Evolutionary conservation across 441 rosid species (phyloP).

Genomic region (Melastoma candidum): DNA sequence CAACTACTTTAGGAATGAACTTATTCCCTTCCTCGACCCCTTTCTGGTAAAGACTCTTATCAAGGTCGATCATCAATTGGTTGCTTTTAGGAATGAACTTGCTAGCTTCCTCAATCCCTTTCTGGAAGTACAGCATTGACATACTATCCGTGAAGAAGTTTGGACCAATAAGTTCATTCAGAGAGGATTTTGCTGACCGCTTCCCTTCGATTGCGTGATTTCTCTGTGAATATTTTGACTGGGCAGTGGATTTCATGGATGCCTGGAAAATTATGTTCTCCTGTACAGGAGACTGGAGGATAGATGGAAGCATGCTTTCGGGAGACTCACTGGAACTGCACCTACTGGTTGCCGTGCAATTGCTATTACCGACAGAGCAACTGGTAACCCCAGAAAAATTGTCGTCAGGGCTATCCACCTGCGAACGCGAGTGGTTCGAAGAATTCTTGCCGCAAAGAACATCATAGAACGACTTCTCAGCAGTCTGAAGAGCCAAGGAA

Average conservation of each 20-base stretch:
- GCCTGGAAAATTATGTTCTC: conserved; percentile 7
- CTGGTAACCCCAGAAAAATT: conserved; percentile 2
- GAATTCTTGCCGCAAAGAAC: background rate
- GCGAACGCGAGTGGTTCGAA: background rate
- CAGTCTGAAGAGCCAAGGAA: conserved; percentile 10
- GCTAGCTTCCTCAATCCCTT: conserved; percentile 10
- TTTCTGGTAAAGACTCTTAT: conserved; percentile 3
- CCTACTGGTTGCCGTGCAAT: background rate
- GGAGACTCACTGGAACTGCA: conserved; percentile 1
- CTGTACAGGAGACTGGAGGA: background rate
- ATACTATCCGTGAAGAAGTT: conserved; percentile 5
- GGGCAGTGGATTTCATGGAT: background rate
- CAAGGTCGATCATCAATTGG: background rate
- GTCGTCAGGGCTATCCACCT: conserved; percentile 6
- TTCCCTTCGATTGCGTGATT: background rate
- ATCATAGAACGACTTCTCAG: conserved; percentile 7
- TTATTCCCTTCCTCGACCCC: conserved; percentile 9
- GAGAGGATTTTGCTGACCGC: background rate
- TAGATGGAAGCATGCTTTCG: conserved; percentile 1
- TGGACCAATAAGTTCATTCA: background rate
- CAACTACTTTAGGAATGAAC: conserved; percentile 1
- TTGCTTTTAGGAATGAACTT: conserved; percentile 6
- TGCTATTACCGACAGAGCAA: conserved; percentile 1
- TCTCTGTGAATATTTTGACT: background rate
- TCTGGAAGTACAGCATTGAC: conserved; percentile 9